Evolutionary conservation across 148 eudicot species (phyloP), one percentile per base, ranked within the genome.

Genomic region (Spergularia marina): DNA sequence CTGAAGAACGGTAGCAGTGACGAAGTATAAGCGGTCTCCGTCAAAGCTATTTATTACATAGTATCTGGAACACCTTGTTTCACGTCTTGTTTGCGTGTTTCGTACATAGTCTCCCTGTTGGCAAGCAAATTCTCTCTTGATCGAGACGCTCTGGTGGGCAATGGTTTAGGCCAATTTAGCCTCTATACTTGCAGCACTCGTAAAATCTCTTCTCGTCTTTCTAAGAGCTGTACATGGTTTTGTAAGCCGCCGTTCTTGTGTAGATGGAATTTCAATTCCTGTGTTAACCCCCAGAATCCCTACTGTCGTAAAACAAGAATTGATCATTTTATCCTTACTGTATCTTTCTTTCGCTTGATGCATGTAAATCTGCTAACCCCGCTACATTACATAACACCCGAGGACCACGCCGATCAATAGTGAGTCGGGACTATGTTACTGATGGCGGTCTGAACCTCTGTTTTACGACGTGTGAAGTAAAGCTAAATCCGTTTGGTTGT

Each of bases 1-100:
- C 83, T 90, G 12, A 91, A 89, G 84, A 89, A 85, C 39, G 89
- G 90, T 36, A 79, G 87, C 82, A 83, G 89, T 58, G 92, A 90
- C 53, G 91, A 92, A 55, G 94, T 79, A 12, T 95, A 86, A 64
- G 34, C 68, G 70, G 57, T 30, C 51, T 18, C 55, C 56, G 66
- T 64, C 64, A 70, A 53, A n/a, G 20, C 61, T 14, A 34, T 13
- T 7, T 41, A 54, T 51, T 39, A 65, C 53, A 57, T 70, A 72
- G 77, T 58, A 36, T 75, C 54, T 65, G 30, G 54, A 30, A n/a
- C 17, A 16, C 53, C 62, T 49, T 65, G 41, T 56, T 18, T 47
- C 74, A 65, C 52, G 14, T 62, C 9, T 67, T 44, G 53, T 68
- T 64, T 71, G 77, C 55, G 73, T 81, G 61, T 74, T 53, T 54